These are phyloP conservation scores for Fusarium sarcochroum DNA, from an alignment of 2,329 filamentous ascomycete genomes.

Conservation along the genomic window DNA sequence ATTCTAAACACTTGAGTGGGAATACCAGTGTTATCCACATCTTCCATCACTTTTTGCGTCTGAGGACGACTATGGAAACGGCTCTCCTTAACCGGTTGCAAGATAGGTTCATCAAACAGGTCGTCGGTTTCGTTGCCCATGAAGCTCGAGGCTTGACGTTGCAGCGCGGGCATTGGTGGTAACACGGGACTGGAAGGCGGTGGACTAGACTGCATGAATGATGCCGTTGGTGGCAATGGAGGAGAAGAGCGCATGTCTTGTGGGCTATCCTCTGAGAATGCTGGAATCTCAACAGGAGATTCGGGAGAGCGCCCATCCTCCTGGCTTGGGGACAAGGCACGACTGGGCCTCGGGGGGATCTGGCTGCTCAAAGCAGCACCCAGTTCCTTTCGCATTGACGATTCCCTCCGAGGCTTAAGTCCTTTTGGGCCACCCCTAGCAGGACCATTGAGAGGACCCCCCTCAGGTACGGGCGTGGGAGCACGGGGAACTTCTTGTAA, in stretches of 20 bases:
- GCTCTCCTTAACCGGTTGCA: constrained; percentile 58
- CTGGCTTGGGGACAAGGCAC: constrained; percentile 60
- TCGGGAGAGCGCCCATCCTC: constrained; percentile 70
- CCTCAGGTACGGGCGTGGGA: constrained; percentile 80
- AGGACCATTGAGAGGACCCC: constrained; percentile 47
- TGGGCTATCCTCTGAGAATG: constrained; percentile 76
- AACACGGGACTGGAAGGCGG: constrained; percentile 85
- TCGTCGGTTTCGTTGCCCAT: constrained; percentile 85
- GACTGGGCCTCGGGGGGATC: constrained; percentile 56
- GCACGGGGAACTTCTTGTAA: constrained; percentile 81
- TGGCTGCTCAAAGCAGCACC: constrained; percentile 62
- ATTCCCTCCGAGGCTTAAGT: constrained; percentile 70
- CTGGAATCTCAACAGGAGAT: constrained; percentile 66
- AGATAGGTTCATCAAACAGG: constrained; percentile 73
- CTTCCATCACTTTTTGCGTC: constrained; percentile 46
- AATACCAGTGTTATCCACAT: constrained; percentile 54
- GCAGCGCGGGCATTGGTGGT: constrained; percentile 72
- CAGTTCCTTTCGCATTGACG: constrained; percentile 67
- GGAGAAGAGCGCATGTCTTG: constrained; percentile 91
- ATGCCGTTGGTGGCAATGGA: constrained; percentile 77
- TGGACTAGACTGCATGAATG: constrained; percentile 71
- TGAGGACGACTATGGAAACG: constrained; percentile 44
- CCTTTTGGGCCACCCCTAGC: constrained; percentile 51
- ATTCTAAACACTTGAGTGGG: constrained; percentile 62
- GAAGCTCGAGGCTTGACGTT: constrained; percentile 83